Base-by-base conservation (phyloP, 371 early-diverging fungal genomes). In the Mucor saturninus region DNA sequence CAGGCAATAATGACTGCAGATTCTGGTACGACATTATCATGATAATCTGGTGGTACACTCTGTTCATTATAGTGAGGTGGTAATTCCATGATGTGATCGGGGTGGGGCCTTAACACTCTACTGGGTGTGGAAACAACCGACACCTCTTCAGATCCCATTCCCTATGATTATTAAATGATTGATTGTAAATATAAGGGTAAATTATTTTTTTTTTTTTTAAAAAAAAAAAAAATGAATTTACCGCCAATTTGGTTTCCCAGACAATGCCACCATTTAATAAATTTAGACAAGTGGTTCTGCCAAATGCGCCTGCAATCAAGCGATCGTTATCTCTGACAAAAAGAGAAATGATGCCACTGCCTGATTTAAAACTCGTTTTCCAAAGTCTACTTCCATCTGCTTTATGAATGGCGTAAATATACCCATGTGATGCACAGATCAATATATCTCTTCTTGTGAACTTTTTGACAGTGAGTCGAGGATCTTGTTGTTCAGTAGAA, bases 391-490 rank as follows among this genome's bases (percentile, higher is more conserved):
- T 31, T 3, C 73, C 73, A 55, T 65, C 56, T 5, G 31, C 48
- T 51, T 76, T 76, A 64, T 61, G 68, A 37, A 76, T 39, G 14
- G 67, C 73, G 58, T 73, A 76, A 7, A 73, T 59, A 15, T 63
- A 67, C 45, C 76, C 73, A 37, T 68, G 61, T 4, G 76, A 68
- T 2, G 76, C 61, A 31, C 70, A 70, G 30, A 73, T 37, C 30
- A 76, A 46, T 3, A 72, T 56, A 54, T 72, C 76, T 54, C 65
- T 40, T 10, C 71, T 54, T 21, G 15, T 50, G 14, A 37, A 53
- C 37, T 32, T 10, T 30, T 21, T 21, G 21, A 21, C 21, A 21
- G 21, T 21, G 21, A 21, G 21, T 21, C 21, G 21, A 21, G 21
- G 21, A 21, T 21, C 21, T 0, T 21, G 21, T 21, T 21, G 21